Conservation (phyloP, 225 moss, liverwort and hornwort species). For the Pseudisothecium myosuroides region DNA sequence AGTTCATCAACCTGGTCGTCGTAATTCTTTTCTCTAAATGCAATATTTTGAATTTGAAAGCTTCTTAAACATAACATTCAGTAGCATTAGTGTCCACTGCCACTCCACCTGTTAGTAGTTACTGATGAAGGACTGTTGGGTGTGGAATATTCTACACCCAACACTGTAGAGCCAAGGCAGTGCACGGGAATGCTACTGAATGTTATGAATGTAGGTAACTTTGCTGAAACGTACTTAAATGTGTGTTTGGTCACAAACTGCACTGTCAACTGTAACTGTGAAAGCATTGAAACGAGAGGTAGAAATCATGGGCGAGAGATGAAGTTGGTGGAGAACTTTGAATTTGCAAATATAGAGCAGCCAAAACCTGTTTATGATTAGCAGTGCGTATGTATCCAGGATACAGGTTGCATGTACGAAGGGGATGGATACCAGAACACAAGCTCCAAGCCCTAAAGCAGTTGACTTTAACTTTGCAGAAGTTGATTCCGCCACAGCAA, state of each 20-base stretch:
- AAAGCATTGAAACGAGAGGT: not conserved
- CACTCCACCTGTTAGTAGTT: too few species aligned
- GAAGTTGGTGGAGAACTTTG: not conserved
- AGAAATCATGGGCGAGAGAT: not conserved
- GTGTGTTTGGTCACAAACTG: not conserved
- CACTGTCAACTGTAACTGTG: not conserved
- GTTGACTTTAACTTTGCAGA: constrained; percentile 54
- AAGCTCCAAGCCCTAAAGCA: constrained; percentile 35
- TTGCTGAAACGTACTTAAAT: not conserved
- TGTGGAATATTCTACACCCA: too few species aligned
- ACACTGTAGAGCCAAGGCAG: too few species aligned
- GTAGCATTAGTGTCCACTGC: too few species aligned
- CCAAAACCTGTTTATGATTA: constrained; percentile 6
- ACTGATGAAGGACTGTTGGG: too few species aligned
- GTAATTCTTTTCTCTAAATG: not conserved
- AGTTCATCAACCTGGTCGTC: constrained; percentile 1
- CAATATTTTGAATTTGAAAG: not conserved
- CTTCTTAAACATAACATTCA: too few species aligned
- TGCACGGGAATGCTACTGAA: too few species aligned
- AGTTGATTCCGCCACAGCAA: constrained; percentile 68
- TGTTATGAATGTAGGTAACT: not conserved
- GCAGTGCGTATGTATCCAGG: constrained; percentile 46
- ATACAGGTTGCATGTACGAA: constrained; percentile 39
- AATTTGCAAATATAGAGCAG: not conserved
- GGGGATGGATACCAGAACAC: constrained; percentile 43